Evolutionary conservation across 2,329 filamentous ascomycete species (phyloP).

Genomic region (Saccharata proteae): DNA sequence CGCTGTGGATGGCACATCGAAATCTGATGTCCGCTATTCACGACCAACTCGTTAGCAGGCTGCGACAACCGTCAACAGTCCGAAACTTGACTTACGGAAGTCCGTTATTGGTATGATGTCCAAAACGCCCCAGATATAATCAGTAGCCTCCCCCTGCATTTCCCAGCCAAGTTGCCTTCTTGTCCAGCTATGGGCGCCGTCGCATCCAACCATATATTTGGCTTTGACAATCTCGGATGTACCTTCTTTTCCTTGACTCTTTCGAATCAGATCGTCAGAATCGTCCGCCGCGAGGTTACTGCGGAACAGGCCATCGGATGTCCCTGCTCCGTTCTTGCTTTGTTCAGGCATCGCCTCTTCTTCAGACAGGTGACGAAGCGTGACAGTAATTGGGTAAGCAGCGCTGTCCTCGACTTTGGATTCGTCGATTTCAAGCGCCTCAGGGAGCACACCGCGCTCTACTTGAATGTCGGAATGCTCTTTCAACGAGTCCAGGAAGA

Average conservation of each 20-base stretch:
- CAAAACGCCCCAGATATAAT: slow-evolving; percentile 41
- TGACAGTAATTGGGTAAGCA: slow-evolving; percentile 49
- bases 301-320: slow-evolving; percentile 43
- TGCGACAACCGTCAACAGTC: slow-evolving; percentile 1
- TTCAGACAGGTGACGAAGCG: slow-evolving; percentile 44
- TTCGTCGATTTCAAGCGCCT: slow-evolving; percentile 43
- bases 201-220: slow-evolving; percentile 56
- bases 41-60: slow-evolving; percentile 2
- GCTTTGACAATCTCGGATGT: slow-evolving; percentile 36
- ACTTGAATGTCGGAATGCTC: slow-evolving; percentile 39
- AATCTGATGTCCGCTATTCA: slow-evolving; percentile 40
- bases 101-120: slow-evolving; percentile 43
- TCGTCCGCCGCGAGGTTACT: slow-evolving; percentile 48
- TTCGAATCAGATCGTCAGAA: slow-evolving; percentile 39
- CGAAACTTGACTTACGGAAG: slow-evolving; percentile 31
- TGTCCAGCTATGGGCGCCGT: slow-evolving; percentile 57
- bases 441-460: slow-evolving; percentile 49
- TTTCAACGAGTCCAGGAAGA: slow-evolving; percentile 51
- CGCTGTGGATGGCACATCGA: slow-evolving; percentile 47
- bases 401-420: slow-evolving; percentile 35
- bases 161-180: slow-evolving; percentile 45
- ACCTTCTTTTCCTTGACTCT: slow-evolving; percentile 23
- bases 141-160: slow-evolving; percentile 44
- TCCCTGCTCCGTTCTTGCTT: slow-evolving; percentile 14
- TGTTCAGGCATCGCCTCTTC: slow-evolving; percentile 42